Evolutionary conservation across 1,284 basidiomycete genomes (phyloP), one percentile per base, ranked within the genome.

Genomic region (Ceratobasidium sp.): DNA sequence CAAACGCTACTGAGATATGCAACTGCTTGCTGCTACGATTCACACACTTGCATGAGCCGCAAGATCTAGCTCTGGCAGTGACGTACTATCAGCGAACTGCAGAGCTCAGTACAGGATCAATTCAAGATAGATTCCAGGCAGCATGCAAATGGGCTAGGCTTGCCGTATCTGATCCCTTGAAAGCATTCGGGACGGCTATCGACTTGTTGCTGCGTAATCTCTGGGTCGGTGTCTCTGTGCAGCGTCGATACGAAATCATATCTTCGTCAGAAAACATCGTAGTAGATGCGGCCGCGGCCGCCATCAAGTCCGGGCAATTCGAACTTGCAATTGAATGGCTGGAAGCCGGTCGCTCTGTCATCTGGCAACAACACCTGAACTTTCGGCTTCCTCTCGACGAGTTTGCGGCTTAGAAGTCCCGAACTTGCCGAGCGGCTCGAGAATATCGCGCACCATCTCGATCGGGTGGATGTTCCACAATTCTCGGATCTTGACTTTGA

Each of bases 381-480:
- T 43, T 43, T 65, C 52, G 67, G 6, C 28, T 50, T 18, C 30
- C 67, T 9, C 18, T 59, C 21, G 67, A 71, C 36, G 53, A 71
- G 14, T n/a, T 34, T 71, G 18, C 32, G n/a, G 10, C 21, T 28
- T 2, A 58, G 34, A 3, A 23, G 57, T 23, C 52, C 30, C 12
- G 23, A 2, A 16, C 53, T 59, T 8, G 53, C 67, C 3, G 55
- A 23, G 8, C 34, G 43, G 9, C 57, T 71, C 32, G 28, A 34
- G 21, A 39, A 5, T 10, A 14, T 64, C 23, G 28, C 53, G 4
- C 16, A 16, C 16, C 5, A 36, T 23, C 8, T 71, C 14, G 67
- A 71, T 14, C 28, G 57, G 1, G 23, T 32, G 4, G 30, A 32
- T 14, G 23, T 21, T 26, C 52, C 52, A 14, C 9, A 53, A 26